Conservation (phyloP, 2,329 filamentous ascomycete genomes). For the Geosmithia morbida region DNA sequence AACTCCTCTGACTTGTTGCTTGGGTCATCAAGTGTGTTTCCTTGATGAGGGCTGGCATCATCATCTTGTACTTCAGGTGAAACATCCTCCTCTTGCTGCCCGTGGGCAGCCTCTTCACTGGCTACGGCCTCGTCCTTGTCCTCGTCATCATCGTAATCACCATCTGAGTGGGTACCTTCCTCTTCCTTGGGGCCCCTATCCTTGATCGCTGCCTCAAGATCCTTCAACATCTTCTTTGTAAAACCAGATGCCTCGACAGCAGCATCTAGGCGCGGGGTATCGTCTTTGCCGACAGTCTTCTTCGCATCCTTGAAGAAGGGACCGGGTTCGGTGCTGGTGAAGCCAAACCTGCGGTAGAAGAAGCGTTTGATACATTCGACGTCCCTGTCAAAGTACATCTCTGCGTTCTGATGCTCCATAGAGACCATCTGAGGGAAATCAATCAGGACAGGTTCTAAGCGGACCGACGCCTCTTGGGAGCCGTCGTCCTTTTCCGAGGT, state of each 20-base stretch:
- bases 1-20: neutral
- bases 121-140: conserved; percentile 9
- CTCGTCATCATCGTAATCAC: conserved; percentile 12
- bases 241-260: conserved; percentile 88
- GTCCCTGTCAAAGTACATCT: conserved; percentile 96
- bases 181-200: conserved; percentile 47
- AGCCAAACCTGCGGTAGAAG: conserved; percentile 80
- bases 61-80: neutral
- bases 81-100: conserved; percentile 6
- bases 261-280: conserved; percentile 62
- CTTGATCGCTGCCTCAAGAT: conserved; percentile 80
- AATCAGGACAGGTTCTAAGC: conserved; percentile 69
- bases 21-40: neutral
- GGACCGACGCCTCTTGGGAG: conserved; percentile 20
- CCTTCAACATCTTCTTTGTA: conserved; percentile 92
- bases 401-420: conserved; percentile 82
- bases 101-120: conserved; percentile 8
- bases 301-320: conserved; percentile 77
- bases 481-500: conserved; percentile 21
- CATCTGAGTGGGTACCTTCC: conserved; percentile 12
- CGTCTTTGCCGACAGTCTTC: conserved; percentile 53
- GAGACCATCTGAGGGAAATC: conserved; percentile 99
- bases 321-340: conserved; percentile 65
- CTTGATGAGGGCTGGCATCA: neutral
- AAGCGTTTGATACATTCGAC: conserved; percentile 92